A percentile compares a stretch with the other conserved stretches of the same genome.
These are phyloP conservation scores for Tylopilus sp. DNA, from an alignment of 768 basidiomycete species.

Conservation along the genomic window DNA sequence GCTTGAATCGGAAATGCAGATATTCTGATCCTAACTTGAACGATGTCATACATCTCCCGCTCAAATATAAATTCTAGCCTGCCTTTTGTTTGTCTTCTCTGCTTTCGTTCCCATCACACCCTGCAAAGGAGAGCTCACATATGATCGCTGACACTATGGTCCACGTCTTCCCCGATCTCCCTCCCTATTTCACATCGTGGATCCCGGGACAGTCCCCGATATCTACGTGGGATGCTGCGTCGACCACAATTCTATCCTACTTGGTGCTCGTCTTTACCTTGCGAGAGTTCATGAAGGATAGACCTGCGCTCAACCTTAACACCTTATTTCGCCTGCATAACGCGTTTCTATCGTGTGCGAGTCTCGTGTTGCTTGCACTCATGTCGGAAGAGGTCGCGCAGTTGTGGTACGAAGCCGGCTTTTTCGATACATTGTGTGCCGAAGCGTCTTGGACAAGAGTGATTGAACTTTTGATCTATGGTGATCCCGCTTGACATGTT, in stretches of 20 bases:
- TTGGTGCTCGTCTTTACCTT: conserved; percentile 81
- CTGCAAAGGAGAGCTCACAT: not conserved
- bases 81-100: not conserved
- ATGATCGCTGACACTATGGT: conserved; percentile 7
- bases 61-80: not conserved
- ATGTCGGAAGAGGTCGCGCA: conserved; percentile 87
- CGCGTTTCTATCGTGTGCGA: conserved; percentile 78
- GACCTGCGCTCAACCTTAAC: conserved; percentile 65
- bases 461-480: conserved; percentile 37
- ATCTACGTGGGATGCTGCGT: conserved; percentile 67
- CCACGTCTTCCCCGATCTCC: conserved; percentile 34
- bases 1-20: not conserved
- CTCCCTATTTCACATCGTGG: conserved; percentile 57
- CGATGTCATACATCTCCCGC: too few relatives aligned
- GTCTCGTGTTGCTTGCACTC: conserved; percentile 68
- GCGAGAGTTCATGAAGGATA: conserved; percentile 77
- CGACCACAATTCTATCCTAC: conserved; percentile 69
- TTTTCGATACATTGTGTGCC: conserved; percentile 74
- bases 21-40: not conserved
- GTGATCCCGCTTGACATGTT: conserved; percentile 2
- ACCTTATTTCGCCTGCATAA: conserved; percentile 84
- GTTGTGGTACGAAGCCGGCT: conserved; percentile 63
- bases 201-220: conserved; percentile 75
- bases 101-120: not conserved
- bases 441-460: conserved; percentile 80